phyloP scores from a whole-genome alignment of 2,329 filamentous ascomycete genomes.

The Arthrobotrys entomopaga region DNA sequence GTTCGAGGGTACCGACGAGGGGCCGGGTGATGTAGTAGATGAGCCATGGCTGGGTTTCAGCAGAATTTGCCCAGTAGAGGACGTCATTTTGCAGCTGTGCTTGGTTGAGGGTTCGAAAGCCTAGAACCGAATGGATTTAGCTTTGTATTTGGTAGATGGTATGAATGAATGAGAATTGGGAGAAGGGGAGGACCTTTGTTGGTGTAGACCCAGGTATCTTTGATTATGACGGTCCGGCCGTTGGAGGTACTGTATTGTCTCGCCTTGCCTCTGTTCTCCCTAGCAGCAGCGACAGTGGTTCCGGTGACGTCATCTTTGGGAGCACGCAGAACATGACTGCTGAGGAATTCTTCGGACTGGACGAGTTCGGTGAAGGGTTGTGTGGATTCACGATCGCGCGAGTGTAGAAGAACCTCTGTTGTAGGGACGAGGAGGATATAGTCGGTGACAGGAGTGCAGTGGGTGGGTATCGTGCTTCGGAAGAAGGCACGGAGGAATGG shows the following conservation, averaged over 20 bases:
- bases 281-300: conserved; percentile 67
- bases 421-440: conserved; percentile 94
- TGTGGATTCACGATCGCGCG: conserved; percentile 86
- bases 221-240: conserved; percentile 90
- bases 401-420: conserved; percentile 88
- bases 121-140: conserved; percentile 64
- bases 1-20: conserved; percentile 82
- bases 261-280: conserved; percentile 88
- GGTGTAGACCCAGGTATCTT: conserved; percentile 90
- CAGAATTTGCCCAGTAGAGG: conserved; percentile 87
- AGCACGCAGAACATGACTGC: conserved; percentile 93
- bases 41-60: conserved; percentile 92
- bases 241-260: conserved; percentile 95
- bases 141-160: background rate
- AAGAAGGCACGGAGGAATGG: conserved; percentile 99
- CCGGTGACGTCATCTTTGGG: conserved; percentile 66
- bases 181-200: conserved; percentile 80
- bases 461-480: conserved; percentile 88
- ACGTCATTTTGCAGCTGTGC: conserved; percentile 84
- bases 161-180: background rate
- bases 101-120: conserved; percentile 91
- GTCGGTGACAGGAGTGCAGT: conserved; percentile 90
- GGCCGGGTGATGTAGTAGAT: conserved; percentile 95
- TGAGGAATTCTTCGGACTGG: conserved; percentile 91
- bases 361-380: conserved; percentile 81